Base-by-base conservation (phyloP, 2,329 filamentous ascomycete species). In the Pseudocercospora pini-densiflorae region DNA sequence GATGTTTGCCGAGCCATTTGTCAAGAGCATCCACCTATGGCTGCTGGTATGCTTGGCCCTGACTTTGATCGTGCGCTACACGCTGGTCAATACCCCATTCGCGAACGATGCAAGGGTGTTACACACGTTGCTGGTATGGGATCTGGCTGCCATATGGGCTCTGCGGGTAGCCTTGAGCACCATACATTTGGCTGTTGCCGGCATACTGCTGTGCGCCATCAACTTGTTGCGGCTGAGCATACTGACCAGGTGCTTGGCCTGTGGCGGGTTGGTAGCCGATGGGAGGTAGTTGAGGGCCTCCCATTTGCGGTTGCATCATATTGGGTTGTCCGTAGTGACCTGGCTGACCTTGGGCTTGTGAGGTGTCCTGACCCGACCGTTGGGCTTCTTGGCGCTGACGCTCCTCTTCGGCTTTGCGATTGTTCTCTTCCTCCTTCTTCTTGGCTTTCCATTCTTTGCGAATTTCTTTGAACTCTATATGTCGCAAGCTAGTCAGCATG, bases 391-490 rank as follows among this genome's bases (percentile, higher is more conserved):
- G 89, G 64, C 94, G 91, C 69, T 89, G 86, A 71, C 90, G 87
- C 77, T 97, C 94, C 70, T 98, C 94, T 9, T 94, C 92, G 12
- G 91, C 91, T 84, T 97, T 97, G 76, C 94, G 92, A 74, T 89
- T 86, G 60, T 90, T 90, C 72, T 98, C 94, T 75, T 98, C 94
- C 79, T 98, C 95, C 92, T 99, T 99, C 88, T 98, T 98, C 76
- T 95, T 93, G 45, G 92, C 92, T 84, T 98, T 99, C 95, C 95
- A 99, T 77, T 98, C 94, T 78, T 98, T 98, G 70, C 95, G 92
- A 67, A 98, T 97, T 77, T 99, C 95, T 79, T 99, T 99, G 83
- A 99, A 98, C 80, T 98, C 95, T 98, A 77, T 71, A 75, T 65
- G 33, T 53, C 36, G 61, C 60, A 61, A 67, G 65, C 63, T 70